Conservation (phyloP, 2,329 filamentous ascomycete species). For the Talaromyces atroroseus region DNA sequence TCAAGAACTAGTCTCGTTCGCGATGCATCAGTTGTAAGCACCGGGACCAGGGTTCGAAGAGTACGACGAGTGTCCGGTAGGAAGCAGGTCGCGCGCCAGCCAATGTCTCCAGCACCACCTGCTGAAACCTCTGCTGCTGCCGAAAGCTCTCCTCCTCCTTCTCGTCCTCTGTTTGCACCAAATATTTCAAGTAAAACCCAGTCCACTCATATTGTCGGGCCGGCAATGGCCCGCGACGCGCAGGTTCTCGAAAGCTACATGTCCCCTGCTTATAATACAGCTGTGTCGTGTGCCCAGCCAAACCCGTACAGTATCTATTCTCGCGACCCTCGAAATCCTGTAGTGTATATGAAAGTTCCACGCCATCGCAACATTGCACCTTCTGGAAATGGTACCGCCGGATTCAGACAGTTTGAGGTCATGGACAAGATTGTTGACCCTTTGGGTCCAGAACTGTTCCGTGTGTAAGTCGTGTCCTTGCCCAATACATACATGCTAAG, state of each 20-base stretch:
- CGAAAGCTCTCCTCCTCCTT: too few relatives aligned
- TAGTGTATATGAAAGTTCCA: slow-evolving; percentile 20
- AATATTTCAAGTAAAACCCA: slow-evolving; percentile 16
- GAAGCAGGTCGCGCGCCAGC: background rate
- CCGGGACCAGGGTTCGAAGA: background rate
- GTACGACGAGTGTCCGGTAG: background rate
- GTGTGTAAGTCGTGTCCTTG: slow-evolving; percentile 1
- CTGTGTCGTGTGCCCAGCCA: slow-evolving; percentile 2
- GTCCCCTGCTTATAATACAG: slow-evolving; percentile 20
- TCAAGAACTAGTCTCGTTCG: slow-evolving; percentile 8
- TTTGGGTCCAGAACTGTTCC: slow-evolving; percentile 8
- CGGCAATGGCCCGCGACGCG: slow-evolving; percentile 47
- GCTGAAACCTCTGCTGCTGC: background rate
- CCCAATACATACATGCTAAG: slow-evolving; percentile 19
- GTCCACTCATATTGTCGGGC: slow-evolving; percentile 45
- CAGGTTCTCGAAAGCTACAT: slow-evolving; percentile 49
- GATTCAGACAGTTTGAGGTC: slow-evolving; percentile 37
- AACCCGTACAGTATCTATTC: slow-evolving; percentile 14
- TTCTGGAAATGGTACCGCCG: slow-evolving; percentile 21
- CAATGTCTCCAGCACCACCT: background rate
- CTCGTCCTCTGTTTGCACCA: background rate
- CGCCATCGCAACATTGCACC: slow-evolving; percentile 14
- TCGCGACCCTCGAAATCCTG: slow-evolving; percentile 17
- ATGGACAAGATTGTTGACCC: slow-evolving; percentile 50
- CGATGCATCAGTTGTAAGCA: background rate